Conservation (phyloP, 306 rosid genomes). For the Malus asiatica region DNA sequence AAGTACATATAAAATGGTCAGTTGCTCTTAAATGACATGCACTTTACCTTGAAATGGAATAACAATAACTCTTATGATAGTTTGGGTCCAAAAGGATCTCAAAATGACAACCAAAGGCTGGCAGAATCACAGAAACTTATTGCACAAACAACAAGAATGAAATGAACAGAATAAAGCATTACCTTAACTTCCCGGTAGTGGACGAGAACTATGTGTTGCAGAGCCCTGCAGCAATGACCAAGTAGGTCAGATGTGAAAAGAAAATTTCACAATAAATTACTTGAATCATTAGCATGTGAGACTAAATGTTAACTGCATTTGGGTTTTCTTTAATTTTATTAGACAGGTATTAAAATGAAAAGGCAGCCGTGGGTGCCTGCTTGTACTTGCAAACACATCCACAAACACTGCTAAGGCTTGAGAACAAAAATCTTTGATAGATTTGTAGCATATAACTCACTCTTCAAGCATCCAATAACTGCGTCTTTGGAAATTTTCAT, state of each 20-base stretch:
- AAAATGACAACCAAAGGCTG: not conserved
- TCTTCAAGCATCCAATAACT: slow-evolving; percentile 92
- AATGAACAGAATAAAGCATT: not conserved
- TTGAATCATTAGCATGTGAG: slow-evolving; percentile 7
- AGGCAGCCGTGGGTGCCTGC: not conserved
- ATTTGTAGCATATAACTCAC: slow-evolving; percentile 39
- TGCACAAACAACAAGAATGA: not conserved
- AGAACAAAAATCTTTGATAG: not conserved
- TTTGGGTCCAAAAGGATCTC: not conserved
- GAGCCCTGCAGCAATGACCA: slow-evolving; percentile 51
- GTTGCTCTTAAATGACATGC: not conserved
- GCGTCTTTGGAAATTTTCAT: slow-evolving; percentile 76
- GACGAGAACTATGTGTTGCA: slow-evolving; percentile 80
- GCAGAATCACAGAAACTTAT: not conserved
- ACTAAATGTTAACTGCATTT: not conserved
- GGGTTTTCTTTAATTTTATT: not conserved
- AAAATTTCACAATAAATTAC: slow-evolving; percentile 12
- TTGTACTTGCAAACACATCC: not conserved
- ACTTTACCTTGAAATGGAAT: not conserved
- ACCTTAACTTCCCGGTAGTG: slow-evolving; percentile 84
- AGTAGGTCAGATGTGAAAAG: slow-evolving; percentile 21
- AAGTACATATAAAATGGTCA: not conserved
- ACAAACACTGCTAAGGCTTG: not conserved
- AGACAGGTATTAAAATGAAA: not conserved
- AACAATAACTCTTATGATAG: not conserved